A percentile compares a stretch with the other conserved stretches of the same genome.
phyloP scores from a whole-genome alignment of 2,329 filamentous ascomycete species.

The Stachybotrys elegans region DNA sequence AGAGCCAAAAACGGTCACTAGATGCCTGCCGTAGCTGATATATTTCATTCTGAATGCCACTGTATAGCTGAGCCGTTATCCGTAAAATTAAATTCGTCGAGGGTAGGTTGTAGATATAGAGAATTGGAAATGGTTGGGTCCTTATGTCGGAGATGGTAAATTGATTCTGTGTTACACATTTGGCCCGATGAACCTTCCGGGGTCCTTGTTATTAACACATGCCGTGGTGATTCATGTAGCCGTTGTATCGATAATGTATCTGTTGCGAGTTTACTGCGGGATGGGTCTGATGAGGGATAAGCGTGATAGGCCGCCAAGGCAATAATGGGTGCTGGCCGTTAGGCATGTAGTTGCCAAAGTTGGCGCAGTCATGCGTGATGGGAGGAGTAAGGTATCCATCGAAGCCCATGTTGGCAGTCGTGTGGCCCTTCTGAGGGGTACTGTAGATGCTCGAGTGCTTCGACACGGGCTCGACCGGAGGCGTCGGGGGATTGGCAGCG shows the following conservation, averaged over 20 bases:
- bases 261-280: slow-evolving; percentile 25
- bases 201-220: too few species aligned
- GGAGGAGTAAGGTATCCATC: slow-evolving; percentile 83
- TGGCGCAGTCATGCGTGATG: slow-evolving; percentile 71
- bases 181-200: too few species aligned
- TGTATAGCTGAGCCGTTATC: too few species aligned
- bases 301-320: slow-evolving; percentile 57
- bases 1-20: too few species aligned
- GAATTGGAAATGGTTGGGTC: too few species aligned
- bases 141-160: too few species aligned
- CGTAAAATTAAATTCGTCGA: too few species aligned
- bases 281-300: slow-evolving; percentile 47
- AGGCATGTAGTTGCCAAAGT: slow-evolving; percentile 41
- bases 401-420: slow-evolving; percentile 55
- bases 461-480: slow-evolving; percentile 45
- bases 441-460: slow-evolving; percentile 62
- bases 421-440: slow-evolving; percentile 74
- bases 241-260: slow-evolving; percentile 28
- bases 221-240: slow-evolving; percentile 36
- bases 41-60: too few species aligned
- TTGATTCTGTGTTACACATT: too few species aligned
- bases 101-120: too few species aligned
- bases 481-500: slow-evolving; percentile 50
- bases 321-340: slow-evolving; percentile 44
- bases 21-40: too few species aligned